Percentiles rank a stretch among this genome's conserved stretches.
phyloP scores from a whole-genome alignment of 805 yeast genomes.

The Candida maltosa region DNA sequence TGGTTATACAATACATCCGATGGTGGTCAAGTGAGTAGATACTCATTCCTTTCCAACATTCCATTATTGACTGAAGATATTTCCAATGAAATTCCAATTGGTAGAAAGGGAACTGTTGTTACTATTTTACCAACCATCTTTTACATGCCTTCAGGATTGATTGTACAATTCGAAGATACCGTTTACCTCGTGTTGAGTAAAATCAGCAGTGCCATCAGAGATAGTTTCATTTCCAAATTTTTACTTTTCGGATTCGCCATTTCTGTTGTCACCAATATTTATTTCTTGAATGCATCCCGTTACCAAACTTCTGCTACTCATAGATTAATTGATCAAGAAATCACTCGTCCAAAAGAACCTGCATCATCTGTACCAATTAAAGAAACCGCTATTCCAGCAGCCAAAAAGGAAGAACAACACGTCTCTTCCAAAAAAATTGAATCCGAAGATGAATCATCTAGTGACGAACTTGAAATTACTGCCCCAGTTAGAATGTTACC shows the following conservation, averaged over 20 bases:
- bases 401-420: slow-evolving; percentile 5
- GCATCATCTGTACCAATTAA: slow-evolving; percentile 18
- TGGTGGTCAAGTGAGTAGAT: slow-evolving; percentile 5
- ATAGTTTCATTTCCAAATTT: slow-evolving; percentile 74
- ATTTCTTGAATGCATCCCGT: slow-evolving; percentile 83
- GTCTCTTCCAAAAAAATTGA: slow-evolving; percentile 5
- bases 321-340: slow-evolving; percentile 37
- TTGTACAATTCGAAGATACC: slow-evolving; percentile 62
- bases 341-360: slow-evolving; percentile 25
- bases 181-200: slow-evolving; percentile 48
- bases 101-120: slow-evolving; percentile 50
- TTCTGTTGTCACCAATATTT: slow-evolving; percentile 78
- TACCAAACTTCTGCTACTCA: slow-evolving; percentile 49
- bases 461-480: slow-evolving; percentile 24
- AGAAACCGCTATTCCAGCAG: slow-evolving; percentile 23
- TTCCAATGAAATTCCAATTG: slow-evolving; percentile 43
- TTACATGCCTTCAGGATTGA: slow-evolving; percentile 54
- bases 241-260: slow-evolving; percentile 68
- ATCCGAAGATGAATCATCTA: slow-evolving; percentile 21
- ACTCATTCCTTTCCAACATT: slow-evolving; percentile 12
- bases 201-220: slow-evolving; percentile 69
- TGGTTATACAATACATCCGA: slow-evolving; percentile 49
- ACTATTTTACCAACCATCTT: slow-evolving; percentile 56
- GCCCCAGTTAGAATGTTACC: slow-evolving; percentile 35
- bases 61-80: slow-evolving; percentile 36